Base-by-base conservation (phyloP, 768 basidiomycete genomes). In the Holtermannia corniformis region DNA sequence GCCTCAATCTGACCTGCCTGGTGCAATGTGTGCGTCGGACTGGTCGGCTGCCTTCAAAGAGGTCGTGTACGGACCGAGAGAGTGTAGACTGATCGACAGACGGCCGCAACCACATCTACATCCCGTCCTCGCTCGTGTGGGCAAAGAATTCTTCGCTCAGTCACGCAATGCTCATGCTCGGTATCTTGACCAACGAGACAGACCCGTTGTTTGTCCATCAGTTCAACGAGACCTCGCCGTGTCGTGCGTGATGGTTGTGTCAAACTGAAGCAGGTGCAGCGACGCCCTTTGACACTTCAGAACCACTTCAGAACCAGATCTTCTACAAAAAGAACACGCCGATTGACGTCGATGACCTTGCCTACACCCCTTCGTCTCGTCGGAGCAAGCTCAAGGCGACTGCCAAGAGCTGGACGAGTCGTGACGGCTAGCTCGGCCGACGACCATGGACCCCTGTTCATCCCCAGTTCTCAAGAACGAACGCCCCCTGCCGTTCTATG, bases 31-130 rank as follows among this genome's bases (percentile, higher is more conserved):
- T 41, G 57, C 63, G 0, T 58, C 56, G 5, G 66, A 63, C 5
- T 47, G 66, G 10, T 65, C 61, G 63, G 63, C 66, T 0, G 66
- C 61, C 3, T 61, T 68, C 54, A 58, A 58, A 11, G 66, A 68
- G 27, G 63, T 68, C 3, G 57, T 68, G 5, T 68, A 64, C 51
- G 63, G 59, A 2, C 50, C 58, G 1, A 57, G 56, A 32, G 20
- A 22, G 21, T 2, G 16, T 22, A 48, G n/a, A 27, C 4, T 49
- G 21, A 13, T 23, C 24, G 10, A 13, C 43, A 65, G 57, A 56
- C 42, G 60, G 64, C 20, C 59, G 57, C 42, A 62, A 60, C 47
- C 68, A 61, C 48, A 68, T 68, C 44, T 68, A 63, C 56, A 59
- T 68, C 25, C 66, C 66, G 3, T 68, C 66, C 0, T 52, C 54